Base-by-base conservation (phyloP, 257 asterid species). In the Striga asiatica region DNA sequence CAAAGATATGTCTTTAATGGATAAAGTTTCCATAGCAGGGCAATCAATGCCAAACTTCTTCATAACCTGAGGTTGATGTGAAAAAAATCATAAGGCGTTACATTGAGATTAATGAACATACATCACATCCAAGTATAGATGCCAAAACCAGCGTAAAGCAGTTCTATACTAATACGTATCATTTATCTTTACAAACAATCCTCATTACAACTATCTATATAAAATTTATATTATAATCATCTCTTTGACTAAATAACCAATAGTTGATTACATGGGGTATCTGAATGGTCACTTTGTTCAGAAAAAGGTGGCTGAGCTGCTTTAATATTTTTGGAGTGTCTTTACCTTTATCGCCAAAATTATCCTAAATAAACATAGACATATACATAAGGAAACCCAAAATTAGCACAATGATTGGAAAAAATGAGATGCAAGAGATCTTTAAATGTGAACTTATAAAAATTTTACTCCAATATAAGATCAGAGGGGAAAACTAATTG, bases 271-370 rank as follows among this genome's bases (percentile, higher is more conserved):
- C 97, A 94, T 85, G 97, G 47, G 97, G 97, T 61, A 78, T 73
- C 75, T 83, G 96, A 68, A 89, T 78, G 46, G 82, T 66, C 49
- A 89, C 88, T 89, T 85, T 89, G 78, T 89, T 89, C 16, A 94
- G 97, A 62, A 89, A 89, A 68, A 89, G 89, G 11, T 94, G 94
- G 59, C 70, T 73, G 60, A 89, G 85, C 70, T 81, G 94, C 82
- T 85, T 85, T 82, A 75, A 60, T 57, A 83, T 72, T 78, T 89
- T 89, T 41, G 94, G 85, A 39, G 81, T 79, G 76, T 89, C 96
- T 73, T 89, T 89, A 75, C 65, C 78, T 71, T 81, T 81, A 58
- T 85, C 97, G n/a, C 95, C 83, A 65, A 85, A 80, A 60, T 64
- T 83, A 71, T 85, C 95, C 97, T 85, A 70, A 17, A 67, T 55